A percentile compares a stretch with the other conserved stretches of the same genome.
Evolutionary conservation across 2,329 filamentous ascomycete genomes (phyloP).

Genomic region (Fusarium sp.): DNA sequence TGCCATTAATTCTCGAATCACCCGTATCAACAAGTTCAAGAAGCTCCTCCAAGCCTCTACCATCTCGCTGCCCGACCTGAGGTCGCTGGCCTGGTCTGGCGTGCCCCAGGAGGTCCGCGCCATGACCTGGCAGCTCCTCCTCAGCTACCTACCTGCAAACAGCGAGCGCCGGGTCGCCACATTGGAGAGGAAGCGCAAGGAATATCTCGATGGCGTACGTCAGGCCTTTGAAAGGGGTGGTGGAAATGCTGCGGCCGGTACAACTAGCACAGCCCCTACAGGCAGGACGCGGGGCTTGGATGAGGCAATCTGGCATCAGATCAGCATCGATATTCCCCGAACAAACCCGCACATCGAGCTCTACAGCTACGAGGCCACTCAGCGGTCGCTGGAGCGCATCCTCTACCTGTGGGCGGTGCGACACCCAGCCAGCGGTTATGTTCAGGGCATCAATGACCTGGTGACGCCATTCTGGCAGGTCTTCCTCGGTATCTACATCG

Average conservation of each 20-base stretch:
- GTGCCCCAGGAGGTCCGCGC: conserved; percentile 94
- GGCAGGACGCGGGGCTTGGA: conserved; percentile 78
- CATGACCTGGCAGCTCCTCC: conserved; percentile 98
- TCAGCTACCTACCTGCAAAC: conserved; percentile 97
- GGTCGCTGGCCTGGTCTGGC: conserved; percentile 91
- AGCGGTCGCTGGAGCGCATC: conserved; percentile 92
- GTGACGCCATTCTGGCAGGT: conserved; percentile 99
- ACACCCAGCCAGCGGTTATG: conserved; percentile 96
- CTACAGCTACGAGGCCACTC: conserved; percentile 96
- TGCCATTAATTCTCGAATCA: conserved; percentile 86
- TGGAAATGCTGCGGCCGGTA: conserved; percentile 59
- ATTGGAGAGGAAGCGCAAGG: conserved; percentile 92
- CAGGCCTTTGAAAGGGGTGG: conserved; percentile 77
- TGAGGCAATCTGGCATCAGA: conserved; percentile 99
- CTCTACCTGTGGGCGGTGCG: conserved; percentile 98
- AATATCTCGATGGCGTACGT: conserved; percentile 92
- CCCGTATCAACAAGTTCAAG: conserved; percentile 99
- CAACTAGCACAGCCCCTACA: conserved; percentile 55
- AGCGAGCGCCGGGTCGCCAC: conserved; percentile 92
- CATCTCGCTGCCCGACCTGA: conserved; percentile 85
- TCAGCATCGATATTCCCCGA: conserved; percentile 96
- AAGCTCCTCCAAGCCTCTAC: conserved; percentile 92
- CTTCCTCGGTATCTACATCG: conserved; percentile 93
- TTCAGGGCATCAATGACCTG: conserved; percentile 98
- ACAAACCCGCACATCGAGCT: conserved; percentile 96